Evolutionary conservation across 2,329 filamentous ascomycete genomes (phyloP).

Genomic region (Amauroascus niger): DNA sequence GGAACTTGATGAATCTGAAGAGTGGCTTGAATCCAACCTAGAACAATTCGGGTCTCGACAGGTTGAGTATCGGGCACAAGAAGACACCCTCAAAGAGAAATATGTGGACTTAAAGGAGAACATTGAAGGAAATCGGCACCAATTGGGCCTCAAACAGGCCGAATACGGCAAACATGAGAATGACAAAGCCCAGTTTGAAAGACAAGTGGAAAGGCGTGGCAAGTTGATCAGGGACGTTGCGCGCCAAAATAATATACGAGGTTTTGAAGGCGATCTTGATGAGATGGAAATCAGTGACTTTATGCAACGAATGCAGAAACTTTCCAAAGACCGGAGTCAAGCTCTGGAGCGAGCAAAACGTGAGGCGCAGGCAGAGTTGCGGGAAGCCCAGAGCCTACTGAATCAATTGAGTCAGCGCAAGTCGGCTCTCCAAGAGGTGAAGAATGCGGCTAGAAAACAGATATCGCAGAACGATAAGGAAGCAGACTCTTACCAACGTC

Average conservation of each 20-base stretch:
- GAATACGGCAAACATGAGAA: slow-evolving; percentile 65
- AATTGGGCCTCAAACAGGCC: slow-evolving; percentile 34
- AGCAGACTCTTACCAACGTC: slow-evolving; percentile 54
- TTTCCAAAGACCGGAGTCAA: slow-evolving; percentile 67
- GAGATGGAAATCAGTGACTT: slow-evolving; percentile 67
- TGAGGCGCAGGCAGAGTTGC: slow-evolving; percentile 63
- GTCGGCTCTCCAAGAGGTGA: slow-evolving; percentile 62
- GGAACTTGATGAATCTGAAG: slow-evolving; percentile 68
- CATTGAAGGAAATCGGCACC: slow-evolving; percentile 40
- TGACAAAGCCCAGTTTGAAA: slow-evolving; percentile 77
- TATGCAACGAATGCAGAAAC: slow-evolving; percentile 63
- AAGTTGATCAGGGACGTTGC: slow-evolving; percentile 70
- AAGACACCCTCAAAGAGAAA: slow-evolving; percentile 51
- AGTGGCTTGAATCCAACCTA: slow-evolving; percentile 60
- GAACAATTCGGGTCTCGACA: slow-evolving; percentile 71
- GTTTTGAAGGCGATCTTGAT: slow-evolving; percentile 69
- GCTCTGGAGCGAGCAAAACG: slow-evolving; percentile 64
- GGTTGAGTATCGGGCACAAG: slow-evolving; percentile 53
- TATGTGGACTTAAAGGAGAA: slow-evolving; percentile 54
- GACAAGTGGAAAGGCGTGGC: slow-evolving; percentile 61
- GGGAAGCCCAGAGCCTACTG: slow-evolving; percentile 60
- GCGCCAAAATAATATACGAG: slow-evolving; percentile 65
- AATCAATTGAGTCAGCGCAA: slow-evolving; percentile 65
- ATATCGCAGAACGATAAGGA: slow-evolving; percentile 66
- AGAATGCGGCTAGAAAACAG: slow-evolving; percentile 61